Evolutionary conservation across 164 flowering plant genomes (phyloP).

Genomic region (Euptelea pleiosperma): DNA sequence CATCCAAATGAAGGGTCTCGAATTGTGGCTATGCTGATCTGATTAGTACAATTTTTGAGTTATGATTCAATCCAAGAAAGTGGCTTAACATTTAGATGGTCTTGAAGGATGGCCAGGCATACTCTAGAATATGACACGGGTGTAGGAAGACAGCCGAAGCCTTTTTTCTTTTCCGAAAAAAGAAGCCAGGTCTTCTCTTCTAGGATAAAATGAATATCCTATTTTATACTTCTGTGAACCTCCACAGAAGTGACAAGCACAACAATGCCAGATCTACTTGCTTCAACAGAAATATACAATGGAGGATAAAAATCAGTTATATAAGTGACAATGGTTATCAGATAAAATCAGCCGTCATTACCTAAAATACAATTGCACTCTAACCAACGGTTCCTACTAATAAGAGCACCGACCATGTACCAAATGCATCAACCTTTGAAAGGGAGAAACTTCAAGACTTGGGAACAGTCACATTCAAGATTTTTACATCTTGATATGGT

Average conservation of each 20-base stretch:
- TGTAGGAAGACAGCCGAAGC: background rate
- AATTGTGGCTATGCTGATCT: no score
- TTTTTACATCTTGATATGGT: slow-evolving; percentile 94
- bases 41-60: background rate
- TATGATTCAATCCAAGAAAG: background rate
- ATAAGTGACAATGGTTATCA: no score
- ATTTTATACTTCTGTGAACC: no score
- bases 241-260: no score
- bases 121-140: no score
- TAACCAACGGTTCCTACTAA: background rate
- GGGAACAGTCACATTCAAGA: slow-evolving; percentile 90
- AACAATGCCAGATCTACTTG: background rate
- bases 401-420: background rate
- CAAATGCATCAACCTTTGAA: background rate
- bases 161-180: background rate
- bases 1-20: no score
- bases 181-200: background rate
- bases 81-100: no score
- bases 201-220: background rate
- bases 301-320: background rate
- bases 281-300: background rate
- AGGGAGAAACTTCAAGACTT: slow-evolving; percentile 40
- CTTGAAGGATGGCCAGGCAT: no score
- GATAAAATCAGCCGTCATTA: background rate
- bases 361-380: background rate